A percentile compares a stretch with the other conserved stretches of the same genome.
Conservation (phyloP, 768 basidiomycete genomes). For the Mrakia gelida region DNA sequence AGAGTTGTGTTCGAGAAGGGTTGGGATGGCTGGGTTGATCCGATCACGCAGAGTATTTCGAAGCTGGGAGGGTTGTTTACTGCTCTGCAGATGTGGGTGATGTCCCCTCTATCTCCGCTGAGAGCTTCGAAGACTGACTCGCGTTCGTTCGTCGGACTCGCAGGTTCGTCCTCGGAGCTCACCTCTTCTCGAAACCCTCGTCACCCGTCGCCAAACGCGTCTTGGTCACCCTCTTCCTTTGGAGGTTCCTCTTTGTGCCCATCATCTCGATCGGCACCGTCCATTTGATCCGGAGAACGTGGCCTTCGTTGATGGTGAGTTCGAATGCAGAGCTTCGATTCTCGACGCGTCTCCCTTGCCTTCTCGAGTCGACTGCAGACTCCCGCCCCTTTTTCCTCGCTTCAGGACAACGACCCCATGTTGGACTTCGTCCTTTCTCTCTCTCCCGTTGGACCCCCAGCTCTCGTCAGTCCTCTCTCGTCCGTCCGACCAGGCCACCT, state of each 20-base stretch:
- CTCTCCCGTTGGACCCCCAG: conserved; percentile 42
- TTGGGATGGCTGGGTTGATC: conserved; percentile 36
- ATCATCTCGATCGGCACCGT: conserved; percentile 37
- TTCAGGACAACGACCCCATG: conserved; percentile 24
- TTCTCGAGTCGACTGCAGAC: neutral
- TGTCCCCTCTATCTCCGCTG: too few species aligned
- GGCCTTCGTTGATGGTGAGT: conserved; percentile 21
- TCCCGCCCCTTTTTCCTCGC: neutral
- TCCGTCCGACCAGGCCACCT: neutral
- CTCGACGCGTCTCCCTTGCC: neutral
- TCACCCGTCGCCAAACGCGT: conserved; percentile 35
- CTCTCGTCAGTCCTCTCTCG: conserved; percentile 28
- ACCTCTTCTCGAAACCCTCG: conserved; percentile 38
- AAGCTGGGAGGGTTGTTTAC: conserved; percentile 41
- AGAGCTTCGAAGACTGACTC: neutral
- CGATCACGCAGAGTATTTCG: conserved; percentile 34
- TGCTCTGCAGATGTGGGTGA: conserved; percentile 42
- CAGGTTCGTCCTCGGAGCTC: conserved; percentile 24
- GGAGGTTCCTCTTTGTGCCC: conserved; percentile 41
- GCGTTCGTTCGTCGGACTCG: neutral
- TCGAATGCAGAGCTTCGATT: too few species aligned
- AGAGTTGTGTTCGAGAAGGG: conserved; percentile 37
- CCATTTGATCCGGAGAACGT: conserved; percentile 34
- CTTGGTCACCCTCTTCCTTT: conserved; percentile 39
- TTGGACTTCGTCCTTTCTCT: conserved; percentile 42